These are phyloP conservation scores for Lagenaria siceraria DNA, from an alignment of 306 rosid genomes.

Conservation along the genomic window DNA sequence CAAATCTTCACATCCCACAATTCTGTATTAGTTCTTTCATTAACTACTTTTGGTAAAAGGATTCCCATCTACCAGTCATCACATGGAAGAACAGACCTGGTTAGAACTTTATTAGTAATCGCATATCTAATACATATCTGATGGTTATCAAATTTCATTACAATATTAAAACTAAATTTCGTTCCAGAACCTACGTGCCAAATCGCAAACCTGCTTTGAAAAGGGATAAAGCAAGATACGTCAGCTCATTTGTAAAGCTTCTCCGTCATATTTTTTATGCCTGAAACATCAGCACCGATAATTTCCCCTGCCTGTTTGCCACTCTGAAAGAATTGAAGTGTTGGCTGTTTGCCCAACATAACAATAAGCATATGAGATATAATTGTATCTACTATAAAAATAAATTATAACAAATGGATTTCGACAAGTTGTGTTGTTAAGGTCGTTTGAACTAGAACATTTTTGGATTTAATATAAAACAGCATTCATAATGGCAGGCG, in stretches of 20 bases:
- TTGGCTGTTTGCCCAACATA: slow-evolving; percentile 41
- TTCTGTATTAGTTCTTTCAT: neutral
- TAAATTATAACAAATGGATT: neutral
- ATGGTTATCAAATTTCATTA: neutral
- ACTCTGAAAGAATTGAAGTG: slow-evolving; percentile 58
- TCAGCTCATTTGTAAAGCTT: slow-evolving; percentile 65
- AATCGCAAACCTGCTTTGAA: neutral
- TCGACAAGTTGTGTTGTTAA: neutral
- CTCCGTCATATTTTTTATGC: slow-evolving; percentile 36
- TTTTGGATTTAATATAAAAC: neutral
- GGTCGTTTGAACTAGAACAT: neutral
- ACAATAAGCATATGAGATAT: neutral
- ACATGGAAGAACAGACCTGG: neutral
- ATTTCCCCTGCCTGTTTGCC: slow-evolving; percentile 64
- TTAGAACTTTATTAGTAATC: neutral
- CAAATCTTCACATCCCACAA: too few relatives aligned
- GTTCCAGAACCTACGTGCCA: neutral
- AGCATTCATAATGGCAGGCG: neutral
- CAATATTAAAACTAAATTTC: neutral
- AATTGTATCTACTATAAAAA: neutral
- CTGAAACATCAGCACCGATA: slow-evolving; percentile 49
- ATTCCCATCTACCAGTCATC: neutral
- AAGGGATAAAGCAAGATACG: neutral
- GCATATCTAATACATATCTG: neutral
- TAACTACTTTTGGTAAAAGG: neutral